Evolutionary conservation across 495 filamentous ascomycete species (phyloP), one percentile per base, ranked within the genome.

Genomic region (Hypomontagnella monticulosa): DNA sequence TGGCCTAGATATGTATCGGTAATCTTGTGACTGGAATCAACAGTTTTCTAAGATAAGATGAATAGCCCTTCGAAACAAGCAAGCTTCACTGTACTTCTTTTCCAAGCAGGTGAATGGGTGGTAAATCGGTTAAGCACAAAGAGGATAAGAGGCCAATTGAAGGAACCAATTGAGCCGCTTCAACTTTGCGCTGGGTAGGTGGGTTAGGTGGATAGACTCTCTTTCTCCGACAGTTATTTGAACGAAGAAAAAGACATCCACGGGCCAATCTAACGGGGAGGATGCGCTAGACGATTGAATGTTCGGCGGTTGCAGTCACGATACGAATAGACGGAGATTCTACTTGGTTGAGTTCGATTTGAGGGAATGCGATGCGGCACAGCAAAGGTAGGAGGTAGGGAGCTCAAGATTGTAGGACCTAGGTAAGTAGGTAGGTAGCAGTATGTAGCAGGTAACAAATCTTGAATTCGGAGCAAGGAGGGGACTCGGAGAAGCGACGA

Each of bases 211-310:
- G 15, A 9, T 14, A 19, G 33, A 11, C 30, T 55, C 36, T 58
- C 55, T 63, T 68, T 68, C 66, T 68, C 50, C 49, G 49, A 44
- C 23, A 32, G 30, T 38, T 38, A 60, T 60, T 63, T 23, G n/a
- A 34, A 68, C 59, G 32, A 42, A 48, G 49, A 36, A 43, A 16
- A 68, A 43, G 49, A 47, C 18, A 33, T 36, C 49, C 42, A 33
- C 23, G 34, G 34, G 42, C 14, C 27, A 47, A 53, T 49, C 18
- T 57, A 15, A 50, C 30, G 14, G 3, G n/a, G n/a, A n/a, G n/a
- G 40, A 51, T 62, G 64, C 57, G 57, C 57, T 63, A 16, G 36
- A 51, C 10, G 27, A 5, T 60, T 53, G 48, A 54, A 19, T 40
- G 32, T 38, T 63, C 44, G 43, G 19, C 30, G 49, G 43, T 60